Percentiles rank a stretch among this genome's conserved stretches.
These are phyloP conservation scores for Cytospora chrysosperma DNA, from an alignment of 2,329 filamentous ascomycete genomes.

Conservation along the genomic window DNA sequence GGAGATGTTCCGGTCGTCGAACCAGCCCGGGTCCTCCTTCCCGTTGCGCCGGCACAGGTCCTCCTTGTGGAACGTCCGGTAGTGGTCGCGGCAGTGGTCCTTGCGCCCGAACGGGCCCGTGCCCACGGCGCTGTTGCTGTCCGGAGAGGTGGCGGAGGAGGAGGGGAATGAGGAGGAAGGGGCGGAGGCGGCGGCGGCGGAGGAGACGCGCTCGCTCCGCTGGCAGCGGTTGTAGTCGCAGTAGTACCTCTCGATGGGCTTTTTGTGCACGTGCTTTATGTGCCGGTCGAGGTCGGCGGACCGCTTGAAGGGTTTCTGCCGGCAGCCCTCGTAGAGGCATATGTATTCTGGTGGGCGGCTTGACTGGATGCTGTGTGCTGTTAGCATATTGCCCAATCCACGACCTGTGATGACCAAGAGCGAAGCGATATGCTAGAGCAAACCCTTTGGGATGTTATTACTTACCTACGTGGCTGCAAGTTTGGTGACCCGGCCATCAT, in stretches of 20 bases:
- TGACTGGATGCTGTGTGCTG: not conserved
- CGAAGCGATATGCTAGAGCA: no score
- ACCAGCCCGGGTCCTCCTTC: constrained; percentile 35
- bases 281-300: constrained; percentile 56
- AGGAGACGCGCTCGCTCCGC: constrained; percentile 34
- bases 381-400: not conserved
- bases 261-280: constrained; percentile 48
- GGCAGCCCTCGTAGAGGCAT: constrained; percentile 44
- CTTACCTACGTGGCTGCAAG: constrained; percentile 12
- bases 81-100: constrained; percentile 58
- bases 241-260: constrained; percentile 42
- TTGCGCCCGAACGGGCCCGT: constrained; percentile 51
- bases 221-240: constrained; percentile 54
- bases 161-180: not conserved
- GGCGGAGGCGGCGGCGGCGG: not conserved
- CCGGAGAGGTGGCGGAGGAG: not conserved
- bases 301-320: constrained; percentile 47
- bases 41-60: constrained; percentile 49
- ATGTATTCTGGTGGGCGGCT: constrained; percentile 26
- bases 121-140: not conserved
- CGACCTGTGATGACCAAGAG: no score
- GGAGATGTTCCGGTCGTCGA: constrained; percentile 39
- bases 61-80: constrained; percentile 55
- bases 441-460: not conserved
- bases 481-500: not conserved